A percentile compares a stretch with the other conserved stretches of the same genome.
phyloP scores from a whole-genome alignment of 164 flowering plant species.

The Echeveria elegans region DNA sequence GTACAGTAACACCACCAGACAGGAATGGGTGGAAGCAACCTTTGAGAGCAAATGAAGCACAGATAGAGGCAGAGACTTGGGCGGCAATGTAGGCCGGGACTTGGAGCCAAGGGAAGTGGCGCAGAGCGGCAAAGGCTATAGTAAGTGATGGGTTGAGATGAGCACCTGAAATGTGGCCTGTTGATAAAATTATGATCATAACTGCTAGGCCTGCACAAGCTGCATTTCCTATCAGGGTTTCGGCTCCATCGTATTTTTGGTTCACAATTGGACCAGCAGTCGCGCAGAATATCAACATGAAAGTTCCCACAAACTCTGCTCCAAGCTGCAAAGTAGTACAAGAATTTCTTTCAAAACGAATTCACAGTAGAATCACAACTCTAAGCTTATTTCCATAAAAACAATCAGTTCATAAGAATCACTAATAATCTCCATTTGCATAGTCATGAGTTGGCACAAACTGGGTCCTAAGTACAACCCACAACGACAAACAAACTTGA shows the following conservation, averaged over 20 bases:
- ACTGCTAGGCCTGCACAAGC: conserved; percentile 77
- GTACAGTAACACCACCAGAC: conserved; percentile 78
- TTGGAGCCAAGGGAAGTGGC: conserved; percentile 85
- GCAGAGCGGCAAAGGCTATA: conserved; percentile 61
- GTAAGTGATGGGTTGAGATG: conserved; percentile 83
- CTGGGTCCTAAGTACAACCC: not conserved
- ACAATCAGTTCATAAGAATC: too few species aligned
- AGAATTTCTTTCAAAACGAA: not conserved
- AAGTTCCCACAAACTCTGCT: conserved; percentile 87
- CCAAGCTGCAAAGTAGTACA: conserved; percentile 35
- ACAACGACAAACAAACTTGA: not conserved
- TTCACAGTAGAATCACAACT: not conserved
- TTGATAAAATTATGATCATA: conserved; percentile 68
- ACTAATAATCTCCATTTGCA: not conserved
- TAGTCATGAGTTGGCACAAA: not conserved
- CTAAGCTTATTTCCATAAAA: not conserved
- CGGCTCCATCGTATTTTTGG: conserved; percentile 59
- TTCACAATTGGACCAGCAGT: conserved; percentile 80
- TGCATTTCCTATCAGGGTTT: conserved; percentile 70
- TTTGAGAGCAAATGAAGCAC: conserved; percentile 74
- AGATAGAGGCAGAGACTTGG: conserved; percentile 66
- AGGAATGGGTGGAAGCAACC: conserved; percentile 66
- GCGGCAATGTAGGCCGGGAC: conserved; percentile 78
- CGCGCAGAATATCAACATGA: conserved; percentile 69
- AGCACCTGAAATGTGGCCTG: conserved; percentile 88